Evolutionary conservation across 2,329 filamentous ascomycete species (phyloP).

Genomic region (Helicocarpus griseus): DNA sequence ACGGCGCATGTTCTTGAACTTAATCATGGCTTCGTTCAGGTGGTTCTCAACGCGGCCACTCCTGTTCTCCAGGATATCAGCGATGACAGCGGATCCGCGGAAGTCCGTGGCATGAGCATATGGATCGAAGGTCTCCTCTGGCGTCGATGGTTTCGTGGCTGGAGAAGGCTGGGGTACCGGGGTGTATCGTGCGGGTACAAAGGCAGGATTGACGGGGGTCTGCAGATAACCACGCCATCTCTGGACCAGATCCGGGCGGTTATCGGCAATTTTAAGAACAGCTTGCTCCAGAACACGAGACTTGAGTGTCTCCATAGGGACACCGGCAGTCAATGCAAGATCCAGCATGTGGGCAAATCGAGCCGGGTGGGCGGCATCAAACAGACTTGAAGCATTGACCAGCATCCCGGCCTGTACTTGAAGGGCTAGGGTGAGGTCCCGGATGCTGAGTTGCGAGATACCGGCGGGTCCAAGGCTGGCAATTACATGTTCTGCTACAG

Average conservation of each 20-base stretch:
- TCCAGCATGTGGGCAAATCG: conserved; percentile 55
- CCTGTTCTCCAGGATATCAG: conserved; percentile 75
- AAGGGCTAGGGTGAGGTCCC: conserved; percentile 48
- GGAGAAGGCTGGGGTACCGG: conserved; percentile 38
- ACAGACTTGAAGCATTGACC: conserved; percentile 28
- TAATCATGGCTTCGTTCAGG: conserved; percentile 68
- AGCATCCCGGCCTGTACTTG: conserved; percentile 49
- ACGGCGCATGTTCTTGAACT: conserved; percentile 88
- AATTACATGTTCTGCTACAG: conserved; percentile 51
- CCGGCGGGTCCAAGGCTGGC: conserved; percentile 51
- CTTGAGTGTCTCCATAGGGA: conserved; percentile 47
- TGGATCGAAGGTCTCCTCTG: conserved; percentile 80
- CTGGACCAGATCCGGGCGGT: conserved; percentile 36
- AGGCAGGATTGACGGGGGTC: conserved; percentile 34
- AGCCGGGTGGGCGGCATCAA: conserved; percentile 48
- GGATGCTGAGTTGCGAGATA: conserved; percentile 44
- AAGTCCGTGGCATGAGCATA: conserved; percentile 86
- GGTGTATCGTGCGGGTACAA: conserved; percentile 28
- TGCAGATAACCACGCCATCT: conserved; percentile 50
- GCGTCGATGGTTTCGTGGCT: conserved; percentile 49
- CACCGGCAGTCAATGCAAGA: conserved; percentile 42
- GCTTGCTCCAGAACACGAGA: conserved; percentile 49
- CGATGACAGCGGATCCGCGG: conserved; percentile 83
- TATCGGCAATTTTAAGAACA: conserved; percentile 42
- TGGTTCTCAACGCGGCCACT: conserved; percentile 63